Conservation (phyloP, 495 filamentous ascomycete genomes). For the Extremus antarcticus region DNA sequence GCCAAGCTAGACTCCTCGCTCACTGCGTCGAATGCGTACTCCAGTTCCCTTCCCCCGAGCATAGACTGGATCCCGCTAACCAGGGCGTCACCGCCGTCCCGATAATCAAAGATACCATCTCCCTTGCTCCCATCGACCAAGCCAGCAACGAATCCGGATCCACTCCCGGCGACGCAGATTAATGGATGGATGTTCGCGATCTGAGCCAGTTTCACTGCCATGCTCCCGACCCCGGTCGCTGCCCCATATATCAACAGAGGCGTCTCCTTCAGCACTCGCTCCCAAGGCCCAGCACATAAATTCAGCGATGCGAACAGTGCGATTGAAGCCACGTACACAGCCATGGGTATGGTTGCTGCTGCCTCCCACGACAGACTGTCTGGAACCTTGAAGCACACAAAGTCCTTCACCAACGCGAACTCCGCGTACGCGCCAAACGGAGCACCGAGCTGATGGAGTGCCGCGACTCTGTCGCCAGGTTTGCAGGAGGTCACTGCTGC, state of each 20-base stretch:
- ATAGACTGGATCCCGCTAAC: conserved; percentile 25
- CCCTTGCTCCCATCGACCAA: conserved; percentile 19
- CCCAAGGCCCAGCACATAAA: background rate
- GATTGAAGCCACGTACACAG: conserved; percentile 8
- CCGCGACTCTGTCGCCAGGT: conserved; percentile 12
- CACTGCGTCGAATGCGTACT: conserved; percentile 4
- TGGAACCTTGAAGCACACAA: conserved; percentile 5
- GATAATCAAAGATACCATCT: conserved; percentile 34
- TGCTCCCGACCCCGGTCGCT: conserved; percentile 8
- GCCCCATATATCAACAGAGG: conserved; percentile 15
- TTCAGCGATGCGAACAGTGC: conserved; percentile 1
- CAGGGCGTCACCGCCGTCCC: conserved; percentile 27
- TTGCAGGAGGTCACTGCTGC: conserved; percentile 2
- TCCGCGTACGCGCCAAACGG: conserved; percentile 11
- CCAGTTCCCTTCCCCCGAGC: conserved; percentile 8
- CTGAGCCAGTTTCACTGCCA: conserved; percentile 11
- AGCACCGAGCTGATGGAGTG: conserved; percentile 12
- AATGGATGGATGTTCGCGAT: conserved; percentile 20
- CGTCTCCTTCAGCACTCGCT: background rate
- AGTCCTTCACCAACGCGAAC: conserved; percentile 9
- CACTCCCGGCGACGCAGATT: conserved; percentile 28
- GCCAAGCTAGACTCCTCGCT: background rate
- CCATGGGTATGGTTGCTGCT: conserved; percentile 13
- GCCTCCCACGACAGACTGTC: conserved; percentile 2
- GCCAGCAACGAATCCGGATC: conserved; percentile 16